These are phyloP conservation scores for Cladophialophora psammophila DNA, from an alignment of 2,329 filamentous ascomycete species.

Conservation along the genomic window DNA sequence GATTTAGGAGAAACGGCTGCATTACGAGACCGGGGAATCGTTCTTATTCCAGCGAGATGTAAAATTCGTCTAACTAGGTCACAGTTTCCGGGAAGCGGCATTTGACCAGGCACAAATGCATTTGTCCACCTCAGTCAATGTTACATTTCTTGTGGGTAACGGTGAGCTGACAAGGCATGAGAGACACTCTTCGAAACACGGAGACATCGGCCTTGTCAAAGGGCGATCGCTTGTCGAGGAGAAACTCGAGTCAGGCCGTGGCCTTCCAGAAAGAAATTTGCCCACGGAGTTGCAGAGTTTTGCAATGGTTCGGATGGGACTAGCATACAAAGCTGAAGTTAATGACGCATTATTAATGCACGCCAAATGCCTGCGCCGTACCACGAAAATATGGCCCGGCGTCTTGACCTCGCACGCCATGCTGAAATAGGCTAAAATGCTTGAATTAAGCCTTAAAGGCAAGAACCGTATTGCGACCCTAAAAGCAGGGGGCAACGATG, in stretches of 20 bases:
- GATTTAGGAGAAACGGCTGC: not conserved
- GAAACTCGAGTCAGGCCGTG: not conserved
- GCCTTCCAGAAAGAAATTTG: not conserved
- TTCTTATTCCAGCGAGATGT: not conserved
- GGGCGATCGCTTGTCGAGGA: not conserved
- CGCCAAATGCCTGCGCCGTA: constrained; percentile 6
- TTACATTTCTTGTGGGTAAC: constrained; percentile 12
- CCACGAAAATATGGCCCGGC: not conserved
- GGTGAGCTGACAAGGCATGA: constrained; percentile 1
- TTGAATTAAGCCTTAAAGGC: constrained; percentile 3
- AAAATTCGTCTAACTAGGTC: not conserved
- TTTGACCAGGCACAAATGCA: constrained; percentile 16
- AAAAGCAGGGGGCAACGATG: not conserved
- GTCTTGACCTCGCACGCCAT: not conserved
- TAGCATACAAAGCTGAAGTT: not conserved
- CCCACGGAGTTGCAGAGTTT: not conserved
- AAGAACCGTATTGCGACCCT: not conserved
- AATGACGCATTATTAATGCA: constrained; percentile 19
- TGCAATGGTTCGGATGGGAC: not conserved
- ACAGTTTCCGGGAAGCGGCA: not conserved
- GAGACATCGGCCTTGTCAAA: not conserved
- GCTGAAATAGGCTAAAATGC: not conserved
- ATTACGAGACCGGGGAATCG: not conserved
- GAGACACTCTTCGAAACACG: not conserved
- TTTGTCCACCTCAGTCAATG: constrained; percentile 10